Conservation (phyloP, 208 protist genomes). For the Crithidia sp. region DNA sequence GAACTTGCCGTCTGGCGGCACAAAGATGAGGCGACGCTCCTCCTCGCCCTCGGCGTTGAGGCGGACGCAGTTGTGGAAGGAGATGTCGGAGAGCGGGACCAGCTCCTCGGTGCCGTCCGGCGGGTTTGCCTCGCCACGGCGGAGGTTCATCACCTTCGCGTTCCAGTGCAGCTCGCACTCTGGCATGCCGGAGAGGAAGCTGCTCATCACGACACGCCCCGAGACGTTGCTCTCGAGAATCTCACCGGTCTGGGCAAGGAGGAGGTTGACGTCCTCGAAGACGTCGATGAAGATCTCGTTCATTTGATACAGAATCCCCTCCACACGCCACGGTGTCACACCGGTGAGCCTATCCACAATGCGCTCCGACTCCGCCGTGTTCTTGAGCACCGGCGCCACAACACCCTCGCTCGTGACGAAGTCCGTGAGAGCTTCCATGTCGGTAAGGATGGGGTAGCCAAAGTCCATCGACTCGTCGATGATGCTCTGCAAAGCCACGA, state of each 20-base stretch:
- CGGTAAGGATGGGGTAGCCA: conserved; percentile 96
- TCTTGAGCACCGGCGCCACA: conserved; percentile 54
- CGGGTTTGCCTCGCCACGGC: conserved; percentile 5
- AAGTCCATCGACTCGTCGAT: conserved; percentile 99
- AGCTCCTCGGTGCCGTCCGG: conserved; percentile 19
- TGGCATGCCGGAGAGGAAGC: conserved; percentile 98
- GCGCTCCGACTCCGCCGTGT: conserved; percentile 40
- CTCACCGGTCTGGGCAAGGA: conserved; percentile 93
- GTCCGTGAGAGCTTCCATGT: conserved; percentile 86
- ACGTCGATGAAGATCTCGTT: conserved; percentile 99
- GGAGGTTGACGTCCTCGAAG: conserved; percentile 96
- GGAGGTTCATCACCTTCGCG: conserved; percentile 48
- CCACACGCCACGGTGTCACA: conserved; percentile 91
- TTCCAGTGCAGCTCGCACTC: conserved; percentile 98
- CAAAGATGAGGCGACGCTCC: conserved; percentile 78
- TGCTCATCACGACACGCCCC: conserved; percentile 96
- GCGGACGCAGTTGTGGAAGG: conserved; percentile 98
- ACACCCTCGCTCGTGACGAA: conserved; percentile 90
- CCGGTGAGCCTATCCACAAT: conserved; percentile 92
- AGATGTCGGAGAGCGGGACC: conserved; percentile 94
- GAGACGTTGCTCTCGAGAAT: conserved; percentile 94
- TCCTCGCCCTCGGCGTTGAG: conserved; percentile 92
- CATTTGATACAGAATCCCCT: conserved; percentile 94
- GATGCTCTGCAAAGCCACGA: conserved; percentile 96
- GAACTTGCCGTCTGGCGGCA: conserved; percentile 98